phyloP scores from a whole-genome alignment of 495 filamentous ascomycete species.

The Viridothelium virens region DNA sequence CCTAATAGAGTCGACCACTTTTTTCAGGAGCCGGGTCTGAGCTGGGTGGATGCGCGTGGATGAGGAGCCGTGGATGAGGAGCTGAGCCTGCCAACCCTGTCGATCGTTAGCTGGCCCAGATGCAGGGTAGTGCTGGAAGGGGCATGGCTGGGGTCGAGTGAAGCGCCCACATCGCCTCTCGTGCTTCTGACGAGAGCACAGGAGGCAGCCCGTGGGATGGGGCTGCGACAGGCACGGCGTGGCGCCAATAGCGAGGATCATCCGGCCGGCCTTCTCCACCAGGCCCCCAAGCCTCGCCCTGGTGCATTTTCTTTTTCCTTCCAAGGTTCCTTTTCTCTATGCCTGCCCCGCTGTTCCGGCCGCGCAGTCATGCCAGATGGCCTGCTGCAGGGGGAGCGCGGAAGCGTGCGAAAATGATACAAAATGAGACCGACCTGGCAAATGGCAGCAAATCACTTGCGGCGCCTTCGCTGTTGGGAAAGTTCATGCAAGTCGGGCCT shows the following conservation, averaged over 20 bases:
- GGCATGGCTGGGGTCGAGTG: not conserved
- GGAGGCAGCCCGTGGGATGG: slow-evolving; percentile 2
- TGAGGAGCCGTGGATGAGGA: not conserved
- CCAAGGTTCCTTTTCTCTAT: not conserved
- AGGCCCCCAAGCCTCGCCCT: slow-evolving; percentile 11
- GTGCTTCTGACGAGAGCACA: slow-evolving; percentile 8
- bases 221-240: slow-evolving; percentile 6
- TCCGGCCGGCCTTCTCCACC: slow-evolving; percentile 41
- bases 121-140: not conserved
- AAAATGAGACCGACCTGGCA: not conserved
- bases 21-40: slow-evolving; percentile 7
- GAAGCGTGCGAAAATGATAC: not conserved
- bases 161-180: not conserved
- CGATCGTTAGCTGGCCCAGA: slow-evolving; percentile 2
- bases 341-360: not conserved
- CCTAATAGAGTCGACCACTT: not conserved
- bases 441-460: not conserved
- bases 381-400: slow-evolving; percentile 6
- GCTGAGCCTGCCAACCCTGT: slow-evolving; percentile 8
- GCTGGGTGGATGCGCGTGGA: not conserved
- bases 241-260: slow-evolving; percentile 35
- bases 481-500: not conserved
- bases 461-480: not conserved
- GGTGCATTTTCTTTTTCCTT: slow-evolving; percentile 5
- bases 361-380: not conserved